These are phyloP conservation scores for Postia placenta DNA, from an alignment of 768 basidiomycete genomes.

Conservation along the genomic window DNA sequence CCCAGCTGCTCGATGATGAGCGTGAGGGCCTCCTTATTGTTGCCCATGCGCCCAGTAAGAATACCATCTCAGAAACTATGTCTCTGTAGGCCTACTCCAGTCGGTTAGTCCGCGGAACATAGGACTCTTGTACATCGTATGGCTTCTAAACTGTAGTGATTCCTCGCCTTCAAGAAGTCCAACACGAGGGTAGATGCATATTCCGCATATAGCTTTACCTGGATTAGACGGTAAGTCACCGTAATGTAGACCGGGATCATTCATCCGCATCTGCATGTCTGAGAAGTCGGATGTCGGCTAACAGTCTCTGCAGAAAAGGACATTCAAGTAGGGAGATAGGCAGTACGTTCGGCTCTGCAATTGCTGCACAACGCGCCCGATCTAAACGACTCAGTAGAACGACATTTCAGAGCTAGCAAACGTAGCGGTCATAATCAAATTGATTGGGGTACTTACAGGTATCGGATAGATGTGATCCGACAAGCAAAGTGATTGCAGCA, in stretches of 20 bases:
- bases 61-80: slow-evolving; percentile 94
- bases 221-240: neutral
- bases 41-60: slow-evolving; percentile 93
- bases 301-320: slow-evolving; percentile 82
- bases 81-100: slow-evolving; percentile 73
- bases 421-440: too few relatives aligned
- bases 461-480: slow-evolving; percentile 96
- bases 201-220: slow-evolving; percentile 91
- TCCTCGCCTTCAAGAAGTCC: slow-evolving; percentile 87
- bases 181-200: slow-evolving; percentile 74
- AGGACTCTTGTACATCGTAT: slow-evolving; percentile 33
- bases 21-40: slow-evolving; percentile 90
- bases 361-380: slow-evolving; percentile 83
- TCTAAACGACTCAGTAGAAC: slow-evolving; percentile 38
- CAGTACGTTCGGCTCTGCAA: slow-evolving; percentile 70
- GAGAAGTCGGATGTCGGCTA: slow-evolving; percentile 75
- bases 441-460: slow-evolving; percentile 52
- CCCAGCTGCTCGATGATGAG: slow-evolving; percentile 94
- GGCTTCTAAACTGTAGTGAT: slow-evolving; percentile 84
- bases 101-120: neutral
- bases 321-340: slow-evolving; percentile 90
- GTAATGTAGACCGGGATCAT: neutral
- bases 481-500: slow-evolving; percentile 79
- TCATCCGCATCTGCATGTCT: slow-evolving; percentile 63
- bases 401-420: neutral